These are phyloP conservation scores for Alternaria infectoria DNA, from an alignment of 2,329 filamentous ascomycete genomes.

Conservation along the genomic window DNA sequence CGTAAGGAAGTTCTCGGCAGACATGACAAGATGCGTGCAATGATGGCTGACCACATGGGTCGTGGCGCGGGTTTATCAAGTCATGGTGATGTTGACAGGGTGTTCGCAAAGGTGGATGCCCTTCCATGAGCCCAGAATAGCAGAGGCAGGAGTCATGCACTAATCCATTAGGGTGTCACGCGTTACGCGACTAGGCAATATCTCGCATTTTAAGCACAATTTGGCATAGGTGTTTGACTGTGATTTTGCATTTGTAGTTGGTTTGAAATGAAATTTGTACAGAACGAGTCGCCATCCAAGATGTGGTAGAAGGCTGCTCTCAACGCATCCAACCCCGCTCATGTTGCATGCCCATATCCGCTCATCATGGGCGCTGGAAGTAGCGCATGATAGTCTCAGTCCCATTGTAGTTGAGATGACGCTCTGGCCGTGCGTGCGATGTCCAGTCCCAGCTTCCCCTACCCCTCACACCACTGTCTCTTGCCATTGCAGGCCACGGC, in stretches of 20 bases:
- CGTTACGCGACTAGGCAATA: constrained; percentile 32
- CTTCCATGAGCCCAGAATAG: constrained; percentile 20
- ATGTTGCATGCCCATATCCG: constrained; percentile 1
- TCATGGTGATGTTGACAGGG: constrained; percentile 25
- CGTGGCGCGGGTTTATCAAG: constrained; percentile 16
- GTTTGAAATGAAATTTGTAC: constrained; percentile 36
- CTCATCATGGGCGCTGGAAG: constrained; percentile 7
- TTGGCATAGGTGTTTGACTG: background rate
- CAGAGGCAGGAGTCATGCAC: constrained; percentile 36
- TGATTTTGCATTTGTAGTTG: constrained; percentile 15
- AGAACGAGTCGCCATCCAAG: constrained; percentile 40
- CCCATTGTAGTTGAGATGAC: constrained; percentile 5
- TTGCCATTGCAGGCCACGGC: background rate
- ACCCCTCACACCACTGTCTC: constrained; percentile 3
- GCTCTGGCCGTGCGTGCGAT: background rate
- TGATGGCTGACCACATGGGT: constrained; percentile 22
- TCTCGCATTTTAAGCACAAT: constrained; percentile 27
- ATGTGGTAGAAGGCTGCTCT: constrained; percentile 32
- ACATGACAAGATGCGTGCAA: constrained; percentile 16
- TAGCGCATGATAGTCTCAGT: constrained; percentile 1
- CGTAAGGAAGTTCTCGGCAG: constrained; percentile 27
- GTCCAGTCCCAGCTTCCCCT: background rate
- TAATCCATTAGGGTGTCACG: constrained; percentile 22
- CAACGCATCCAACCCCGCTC: constrained; percentile 8
- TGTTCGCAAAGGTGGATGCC: constrained; percentile 20